Percentiles rank a stretch among this genome's conserved stretches.
These are phyloP conservation scores for Xylaria multiplex DNA, from an alignment of 2,329 filamentous ascomycete species.

Conservation along the genomic window DNA sequence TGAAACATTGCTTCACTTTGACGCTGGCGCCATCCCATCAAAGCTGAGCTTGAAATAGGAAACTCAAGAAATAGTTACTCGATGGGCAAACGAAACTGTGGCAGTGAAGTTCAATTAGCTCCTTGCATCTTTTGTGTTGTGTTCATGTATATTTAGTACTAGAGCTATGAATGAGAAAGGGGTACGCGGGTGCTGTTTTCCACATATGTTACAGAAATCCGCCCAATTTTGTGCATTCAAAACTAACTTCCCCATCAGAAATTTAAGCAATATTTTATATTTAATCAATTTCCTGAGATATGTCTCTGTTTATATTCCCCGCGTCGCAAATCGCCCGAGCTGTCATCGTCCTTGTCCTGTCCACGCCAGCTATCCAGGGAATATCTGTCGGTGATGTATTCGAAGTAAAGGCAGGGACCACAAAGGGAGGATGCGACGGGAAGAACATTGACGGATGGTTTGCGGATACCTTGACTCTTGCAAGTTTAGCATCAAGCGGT, in stretches of 20 bases:
- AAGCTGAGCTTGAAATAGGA: background rate
- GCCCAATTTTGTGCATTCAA: too few relatives aligned
- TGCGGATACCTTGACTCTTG: constrained; percentile 23
- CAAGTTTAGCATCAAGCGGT: constrained; percentile 16
- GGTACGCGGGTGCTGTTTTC: too few relatives aligned
- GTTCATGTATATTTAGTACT: background rate
- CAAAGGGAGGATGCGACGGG: constrained; percentile 25
- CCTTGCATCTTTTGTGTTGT: too few relatives aligned
- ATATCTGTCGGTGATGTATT: constrained; percentile 24
- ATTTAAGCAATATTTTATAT: background rate
- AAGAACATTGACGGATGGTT: constrained; percentile 29
- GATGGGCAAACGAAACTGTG: background rate
- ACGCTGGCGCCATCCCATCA: background rate
- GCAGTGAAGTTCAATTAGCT: background rate
- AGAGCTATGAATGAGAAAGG: background rate
- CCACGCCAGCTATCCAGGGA: constrained; percentile 1
- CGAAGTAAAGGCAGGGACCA: constrained; percentile 23
- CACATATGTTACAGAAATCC: too few relatives aligned
- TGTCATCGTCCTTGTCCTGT: background rate
- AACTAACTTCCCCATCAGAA: too few relatives aligned
- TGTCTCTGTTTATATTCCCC: background rate
- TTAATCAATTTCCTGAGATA: background rate
- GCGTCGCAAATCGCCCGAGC: background rate
- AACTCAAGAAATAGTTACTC: background rate
- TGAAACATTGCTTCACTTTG: background rate